Evolutionary conservation across 768 basidiomycete species (phyloP).

Genomic region (Cantharellus cinnabarinus): DNA sequence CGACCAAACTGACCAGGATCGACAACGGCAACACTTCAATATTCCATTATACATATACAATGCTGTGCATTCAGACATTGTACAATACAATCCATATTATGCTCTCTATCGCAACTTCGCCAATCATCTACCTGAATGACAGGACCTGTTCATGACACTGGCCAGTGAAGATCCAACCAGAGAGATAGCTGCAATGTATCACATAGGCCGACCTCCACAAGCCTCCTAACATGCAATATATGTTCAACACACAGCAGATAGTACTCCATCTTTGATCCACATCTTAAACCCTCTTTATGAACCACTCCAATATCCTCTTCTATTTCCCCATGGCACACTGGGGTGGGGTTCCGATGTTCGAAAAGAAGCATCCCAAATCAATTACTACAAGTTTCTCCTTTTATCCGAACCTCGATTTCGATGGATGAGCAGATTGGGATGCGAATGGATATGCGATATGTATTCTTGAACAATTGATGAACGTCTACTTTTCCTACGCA

Average conservation of each 20-base stretch:
- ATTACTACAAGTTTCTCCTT: neutral
- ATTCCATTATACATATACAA: neutral
- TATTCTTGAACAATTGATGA: neutral
- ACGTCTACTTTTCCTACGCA: neutral
- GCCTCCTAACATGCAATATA: neutral
- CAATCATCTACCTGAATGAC: no score
- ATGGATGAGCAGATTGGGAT: no score
- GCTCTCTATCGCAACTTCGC: neutral
- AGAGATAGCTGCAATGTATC: no score
- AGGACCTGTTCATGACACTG: no score
- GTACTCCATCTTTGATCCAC: constrained; percentile 5
- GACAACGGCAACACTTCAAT: neutral
- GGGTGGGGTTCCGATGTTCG: constrained; percentile 17
- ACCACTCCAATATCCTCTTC: constrained; percentile 19
- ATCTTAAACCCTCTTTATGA: constrained; percentile 19
- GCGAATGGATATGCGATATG: constrained; percentile 3
- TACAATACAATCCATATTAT: neutral
- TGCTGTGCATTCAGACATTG: neutral
- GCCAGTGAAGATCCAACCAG: no score
- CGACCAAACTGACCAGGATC: neutral
- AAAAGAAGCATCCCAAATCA: neutral
- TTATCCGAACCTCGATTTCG: constrained; percentile 1
- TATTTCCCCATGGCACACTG: constrained; percentile 20
- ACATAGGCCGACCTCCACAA: neutral
- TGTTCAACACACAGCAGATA: neutral